Conservation (phyloP, 306 rosid genomes). For the Cicer pinnatifidum region DNA sequence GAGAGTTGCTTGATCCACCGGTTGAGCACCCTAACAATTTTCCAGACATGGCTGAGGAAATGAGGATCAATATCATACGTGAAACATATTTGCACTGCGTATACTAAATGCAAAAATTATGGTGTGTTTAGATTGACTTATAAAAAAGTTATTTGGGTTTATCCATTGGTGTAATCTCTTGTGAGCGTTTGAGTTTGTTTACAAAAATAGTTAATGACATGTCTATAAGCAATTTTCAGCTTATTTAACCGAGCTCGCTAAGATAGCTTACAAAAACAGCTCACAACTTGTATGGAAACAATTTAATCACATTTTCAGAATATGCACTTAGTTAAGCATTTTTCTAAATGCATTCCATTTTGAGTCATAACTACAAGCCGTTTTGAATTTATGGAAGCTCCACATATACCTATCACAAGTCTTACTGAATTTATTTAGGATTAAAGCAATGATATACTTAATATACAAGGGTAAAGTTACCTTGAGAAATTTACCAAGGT, state of each 20-base stretch:
- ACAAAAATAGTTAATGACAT: neutral
- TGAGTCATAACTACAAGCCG: neutral
- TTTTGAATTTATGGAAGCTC: neutral
- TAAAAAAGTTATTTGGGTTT: neutral
- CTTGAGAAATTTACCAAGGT: constrained; percentile 88
- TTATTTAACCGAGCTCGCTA: neutral
- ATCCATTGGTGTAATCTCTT: neutral
- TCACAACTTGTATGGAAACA: neutral
- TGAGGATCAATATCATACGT: constrained; percentile 27
- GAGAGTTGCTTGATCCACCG: constrained; percentile 62
- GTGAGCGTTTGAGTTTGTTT: neutral
- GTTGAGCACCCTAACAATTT: constrained; percentile 73
- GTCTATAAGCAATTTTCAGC: neutral
- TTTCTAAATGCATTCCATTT: neutral
- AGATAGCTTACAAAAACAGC: neutral
- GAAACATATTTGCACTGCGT: constrained; percentile 33
- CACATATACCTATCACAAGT: neutral
- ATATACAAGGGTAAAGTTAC: constrained; percentile 46
- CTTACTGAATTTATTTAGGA: neutral
- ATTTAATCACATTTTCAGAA: neutral
- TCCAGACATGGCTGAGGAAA: constrained; percentile 14
- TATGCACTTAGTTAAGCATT: neutral
- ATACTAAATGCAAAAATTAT: neutral
- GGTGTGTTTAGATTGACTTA: neutral
- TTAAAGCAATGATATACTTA: neutral